A percentile compares a stretch with the other conserved stretches of the same genome.
Conservation (phyloP, 768 basidiomycete species). For the Lactifluus echinatus region DNA sequence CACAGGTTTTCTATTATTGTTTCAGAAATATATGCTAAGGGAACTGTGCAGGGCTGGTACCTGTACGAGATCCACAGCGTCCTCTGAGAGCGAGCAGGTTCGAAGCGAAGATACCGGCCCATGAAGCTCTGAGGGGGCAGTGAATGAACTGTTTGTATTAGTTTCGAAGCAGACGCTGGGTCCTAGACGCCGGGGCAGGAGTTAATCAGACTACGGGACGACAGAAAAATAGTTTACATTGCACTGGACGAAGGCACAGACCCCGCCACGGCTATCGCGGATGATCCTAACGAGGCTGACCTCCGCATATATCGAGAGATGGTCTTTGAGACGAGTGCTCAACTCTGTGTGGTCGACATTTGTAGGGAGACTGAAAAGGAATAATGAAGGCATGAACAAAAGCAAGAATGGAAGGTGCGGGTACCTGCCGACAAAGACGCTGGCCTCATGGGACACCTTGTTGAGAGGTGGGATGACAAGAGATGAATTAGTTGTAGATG, state of each 20-base stretch:
- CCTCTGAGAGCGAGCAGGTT: conserved; percentile 67
- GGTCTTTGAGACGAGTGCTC: conserved; percentile 48
- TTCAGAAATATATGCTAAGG: not conserved
- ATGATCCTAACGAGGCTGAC: conserved; percentile 64
- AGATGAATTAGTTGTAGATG: conserved; percentile 17
- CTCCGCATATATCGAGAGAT: conserved; percentile 57
- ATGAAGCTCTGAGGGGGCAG: conserved; percentile 53
- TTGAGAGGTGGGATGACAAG: conserved; percentile 22
- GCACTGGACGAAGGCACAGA: conserved; percentile 83
- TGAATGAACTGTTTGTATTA: conserved; percentile 54
- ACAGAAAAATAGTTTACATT: conserved; percentile 39
- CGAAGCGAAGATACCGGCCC: conserved; percentile 67
- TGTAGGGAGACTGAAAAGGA: conserved; percentile 49
- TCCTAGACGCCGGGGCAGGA: conserved; percentile 33
- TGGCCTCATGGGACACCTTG: conserved; percentile 62
- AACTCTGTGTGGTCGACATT: conserved; percentile 60
- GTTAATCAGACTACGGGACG: not conserved
- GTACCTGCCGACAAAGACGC: conserved; percentile 80
- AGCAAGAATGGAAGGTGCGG: conserved; percentile 11
- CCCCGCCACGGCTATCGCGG: conserved; percentile 65
- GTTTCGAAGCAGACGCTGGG: conserved; percentile 43
- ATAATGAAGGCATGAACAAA: conserved; percentile 12
- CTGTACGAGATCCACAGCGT: conserved; percentile 70
- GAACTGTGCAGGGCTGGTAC: conserved; percentile 29
- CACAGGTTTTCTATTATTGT: conserved; percentile 31